Evolutionary conservation across 2,329 filamentous ascomycete species (phyloP), one percentile per base, ranked within the genome.

Genomic region (Penicillium decumbens): DNA sequence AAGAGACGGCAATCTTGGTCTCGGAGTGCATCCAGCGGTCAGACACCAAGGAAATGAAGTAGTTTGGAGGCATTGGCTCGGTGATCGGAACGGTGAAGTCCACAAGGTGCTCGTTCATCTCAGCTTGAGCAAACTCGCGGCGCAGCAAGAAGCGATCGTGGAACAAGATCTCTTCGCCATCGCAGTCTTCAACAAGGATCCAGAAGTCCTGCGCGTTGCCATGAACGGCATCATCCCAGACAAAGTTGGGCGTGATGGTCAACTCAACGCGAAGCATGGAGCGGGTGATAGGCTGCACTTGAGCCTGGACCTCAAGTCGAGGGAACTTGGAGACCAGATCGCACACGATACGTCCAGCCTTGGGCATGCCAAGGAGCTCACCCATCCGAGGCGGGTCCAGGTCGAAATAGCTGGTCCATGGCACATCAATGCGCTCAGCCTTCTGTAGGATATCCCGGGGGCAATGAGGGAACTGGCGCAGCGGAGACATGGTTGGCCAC

Each of bases 21-120:
- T 98, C 91, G 0, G 92, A 89, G 67, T 95, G 89, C 89, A 98
- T 96, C 93, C 93, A 98, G 59, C 93, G 81, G 69, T 98, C 93
- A 3, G 92, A 97, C 18, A 96, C 75, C 33, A 98, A 82, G 0
- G 90, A 93, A 62, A 98, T 89, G 73, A 98, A 98, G 75, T 98
- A 98, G 70, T 98, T 95, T 0, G 95, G 93, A 12, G 93, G 93
- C 88, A 97, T 95, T 0, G 95, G 95, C 60, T 98, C 93, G 0
- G 89, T 91, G 59, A 98, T 95, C 0, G 93, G 88, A 3, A 97
- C 92, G 0, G 92, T 97, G 62, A 98, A 93, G 60, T 98, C 93
- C 25, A 98, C 87, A 9, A 96, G 73, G 70, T 98, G 93, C 73
- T 97, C 92, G 56, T 92, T 96, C 67, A 85, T 81, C 63, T 97